Base-by-base conservation (phyloP, 176 grass and related monocot genomes). In the Eleusine coracana region DNA sequence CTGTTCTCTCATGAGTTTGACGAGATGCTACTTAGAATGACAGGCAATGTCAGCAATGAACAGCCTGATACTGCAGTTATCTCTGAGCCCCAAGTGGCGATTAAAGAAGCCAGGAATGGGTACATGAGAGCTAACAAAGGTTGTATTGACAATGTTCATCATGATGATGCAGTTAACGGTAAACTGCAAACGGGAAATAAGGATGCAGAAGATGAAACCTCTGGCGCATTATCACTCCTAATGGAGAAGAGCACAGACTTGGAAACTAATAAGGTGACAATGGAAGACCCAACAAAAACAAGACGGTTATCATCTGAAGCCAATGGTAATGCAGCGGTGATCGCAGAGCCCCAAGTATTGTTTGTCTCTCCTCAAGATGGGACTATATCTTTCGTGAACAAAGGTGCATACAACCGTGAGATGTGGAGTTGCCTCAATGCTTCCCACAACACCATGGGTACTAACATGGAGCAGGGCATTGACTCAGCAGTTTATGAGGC, bases 351-450 rank as follows among this genome's bases (percentile, higher is more conserved):
- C n/a, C 88, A 83, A 75, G 63, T 83, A 13, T 68, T 92, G 17
- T 86, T 89, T 77, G 70, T 94, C 66, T 91, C 87, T 54, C 95
- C 92, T 7, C 59, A 79, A 54, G 86, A 88, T 8, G 84, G 90
- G 83, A 87, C 80, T 75, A 70, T 93, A 61, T 87, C 82, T 79
- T 91, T 87, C 67, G 51, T 76, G 83, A 82, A 75, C 31, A 88
- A 82, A 66, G 58, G 48, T 60, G 71, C 55, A 18, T 67, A 44
- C 48, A 66, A 20, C 61, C 71, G 68, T 59, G 88, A 82, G n/a
- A 74, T 82, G 49, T 78, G 6, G 74, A 82, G 73, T 59, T 82
- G 62, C 74, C 63, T 90, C 55, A 59, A 78, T 86, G 76, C 39
- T n/a, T 59, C 86, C 71, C 51, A 29, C 79, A 75, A 78, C 56